Evolutionary conservation across 73 alveolate species (phyloP).

Genomic region (Symbiodinium natans): DNA sequence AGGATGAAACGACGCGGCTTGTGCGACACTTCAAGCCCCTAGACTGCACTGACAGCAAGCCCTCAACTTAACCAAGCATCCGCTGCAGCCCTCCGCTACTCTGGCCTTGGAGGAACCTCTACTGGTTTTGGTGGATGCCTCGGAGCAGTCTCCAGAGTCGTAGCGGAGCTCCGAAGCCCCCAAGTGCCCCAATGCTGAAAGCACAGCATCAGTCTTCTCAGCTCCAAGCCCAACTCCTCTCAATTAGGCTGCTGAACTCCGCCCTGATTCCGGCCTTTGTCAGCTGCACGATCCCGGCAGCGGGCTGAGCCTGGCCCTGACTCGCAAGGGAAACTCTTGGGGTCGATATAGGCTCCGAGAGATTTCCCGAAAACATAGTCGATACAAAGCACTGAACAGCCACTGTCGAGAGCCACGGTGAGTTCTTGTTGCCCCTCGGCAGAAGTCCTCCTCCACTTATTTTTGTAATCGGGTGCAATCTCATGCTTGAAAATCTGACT

Average conservation of each 20-base stretch:
- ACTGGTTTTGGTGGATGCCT: conserved; percentile 46
- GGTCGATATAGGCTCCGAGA: too few relatives aligned
- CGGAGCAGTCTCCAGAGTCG: background rate
- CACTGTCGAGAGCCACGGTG: background rate
- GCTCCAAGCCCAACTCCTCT: too few relatives aligned
- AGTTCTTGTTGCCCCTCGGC: background rate
- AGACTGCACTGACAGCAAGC: too few relatives aligned
- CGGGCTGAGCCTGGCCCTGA: background rate
- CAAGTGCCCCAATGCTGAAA: background rate
- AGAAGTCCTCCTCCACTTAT: too few relatives aligned
- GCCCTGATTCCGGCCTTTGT: conserved; percentile 66
- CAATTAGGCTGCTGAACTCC: conserved; percentile 33
- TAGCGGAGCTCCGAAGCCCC: background rate
- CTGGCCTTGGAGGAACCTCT: conserved; percentile 75
- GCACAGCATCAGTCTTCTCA: background rate
- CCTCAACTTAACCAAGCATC: too few relatives aligned
- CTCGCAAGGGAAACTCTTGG: too few relatives aligned
- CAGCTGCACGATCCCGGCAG: conserved; percentile 67
- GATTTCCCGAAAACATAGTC: too few relatives aligned
- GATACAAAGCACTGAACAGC: background rate
- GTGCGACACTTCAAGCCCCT: conserved; percentile 69
- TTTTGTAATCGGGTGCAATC: too few relatives aligned
- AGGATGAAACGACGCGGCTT: conserved; percentile 74
- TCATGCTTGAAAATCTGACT: too few relatives aligned
- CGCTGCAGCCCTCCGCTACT: too few relatives aligned